These are phyloP conservation scores for Neurospora sp. DNA, from an alignment of 495 filamentous ascomycete genomes.

Conservation along the genomic window DNA sequence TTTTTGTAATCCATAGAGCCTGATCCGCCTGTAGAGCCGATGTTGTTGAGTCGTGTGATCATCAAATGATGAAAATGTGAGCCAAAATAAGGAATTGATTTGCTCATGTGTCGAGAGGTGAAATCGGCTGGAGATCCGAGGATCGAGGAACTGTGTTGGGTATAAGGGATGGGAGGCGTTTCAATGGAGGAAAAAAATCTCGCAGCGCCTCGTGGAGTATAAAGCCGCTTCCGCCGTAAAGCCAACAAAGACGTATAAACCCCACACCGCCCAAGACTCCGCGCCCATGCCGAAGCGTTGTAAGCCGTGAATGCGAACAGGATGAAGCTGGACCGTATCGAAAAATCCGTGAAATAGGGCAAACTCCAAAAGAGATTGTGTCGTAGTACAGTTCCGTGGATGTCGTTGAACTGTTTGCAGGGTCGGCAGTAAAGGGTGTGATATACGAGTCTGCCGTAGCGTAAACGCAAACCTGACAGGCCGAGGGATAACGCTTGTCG, in stretches of 20 bases:
- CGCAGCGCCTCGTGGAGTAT: background rate
- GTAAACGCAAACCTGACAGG: background rate
- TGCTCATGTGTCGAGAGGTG: background rate
- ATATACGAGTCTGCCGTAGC: background rate
- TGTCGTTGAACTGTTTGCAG: background rate
- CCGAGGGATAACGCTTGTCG: background rate
- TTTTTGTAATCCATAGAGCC: background rate
- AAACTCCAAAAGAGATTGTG: background rate
- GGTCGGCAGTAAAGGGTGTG: background rate
- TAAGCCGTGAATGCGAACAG: background rate
- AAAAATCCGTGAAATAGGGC: background rate
- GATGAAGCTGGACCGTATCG: background rate
- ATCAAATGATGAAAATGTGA: background rate
- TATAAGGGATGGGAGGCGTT: background rate
- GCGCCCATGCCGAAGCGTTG: background rate
- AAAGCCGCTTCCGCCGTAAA: background rate
- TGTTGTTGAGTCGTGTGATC: background rate
- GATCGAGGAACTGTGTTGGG: background rate
- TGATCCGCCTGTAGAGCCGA: background rate
- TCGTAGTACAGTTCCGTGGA: background rate
- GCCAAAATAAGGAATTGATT: background rate
- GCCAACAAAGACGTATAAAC: background rate
- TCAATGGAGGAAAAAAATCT: background rate
- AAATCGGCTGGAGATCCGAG: background rate
- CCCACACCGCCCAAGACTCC: background rate